Conservation (phyloP, 768 basidiomycete species). For the Naganishia randhawae region DNA sequence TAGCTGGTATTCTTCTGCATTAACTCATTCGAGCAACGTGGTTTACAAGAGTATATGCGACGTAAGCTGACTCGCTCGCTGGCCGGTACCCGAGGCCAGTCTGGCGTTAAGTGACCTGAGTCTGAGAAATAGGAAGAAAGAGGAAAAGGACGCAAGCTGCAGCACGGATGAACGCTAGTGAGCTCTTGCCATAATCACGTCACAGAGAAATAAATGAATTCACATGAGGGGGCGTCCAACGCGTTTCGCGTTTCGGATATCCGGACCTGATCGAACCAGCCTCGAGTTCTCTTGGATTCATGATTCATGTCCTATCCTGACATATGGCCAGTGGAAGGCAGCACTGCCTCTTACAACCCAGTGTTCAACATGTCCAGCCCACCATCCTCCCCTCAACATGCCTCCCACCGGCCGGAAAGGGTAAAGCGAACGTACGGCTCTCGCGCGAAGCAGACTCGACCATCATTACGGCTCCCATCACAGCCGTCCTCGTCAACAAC, state of each 20-base stretch:
- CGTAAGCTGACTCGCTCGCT: too few species aligned
- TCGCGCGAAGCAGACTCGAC: conserved; percentile 9
- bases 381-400: neutral
- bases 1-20: too few species aligned
- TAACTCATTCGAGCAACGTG: too few species aligned
- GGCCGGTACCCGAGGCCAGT: too few species aligned
- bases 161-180: too few species aligned
- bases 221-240: neutral
- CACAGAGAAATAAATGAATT: neutral
- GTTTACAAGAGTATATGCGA: too few species aligned
- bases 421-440: conserved; percentile 18
- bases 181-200: neutral
- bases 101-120: too few species aligned
- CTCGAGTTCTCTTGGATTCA: neutral
- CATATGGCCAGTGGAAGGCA: neutral
- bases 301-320: neutral
- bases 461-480: neutral
- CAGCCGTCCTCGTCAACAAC: neutral
- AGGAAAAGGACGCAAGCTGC: too few species aligned
- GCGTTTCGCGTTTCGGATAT: too few species aligned
- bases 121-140: too few species aligned
- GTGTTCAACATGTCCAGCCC: neutral
- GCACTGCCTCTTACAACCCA: neutral
- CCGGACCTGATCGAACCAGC: neutral
- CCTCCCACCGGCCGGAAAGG: neutral